A percentile compares a stretch with the other conserved stretches of the same genome.
Evolutionary conservation across 2,329 filamentous ascomycete genomes (phyloP).

Genomic region (Aspergillus ibericus): DNA sequence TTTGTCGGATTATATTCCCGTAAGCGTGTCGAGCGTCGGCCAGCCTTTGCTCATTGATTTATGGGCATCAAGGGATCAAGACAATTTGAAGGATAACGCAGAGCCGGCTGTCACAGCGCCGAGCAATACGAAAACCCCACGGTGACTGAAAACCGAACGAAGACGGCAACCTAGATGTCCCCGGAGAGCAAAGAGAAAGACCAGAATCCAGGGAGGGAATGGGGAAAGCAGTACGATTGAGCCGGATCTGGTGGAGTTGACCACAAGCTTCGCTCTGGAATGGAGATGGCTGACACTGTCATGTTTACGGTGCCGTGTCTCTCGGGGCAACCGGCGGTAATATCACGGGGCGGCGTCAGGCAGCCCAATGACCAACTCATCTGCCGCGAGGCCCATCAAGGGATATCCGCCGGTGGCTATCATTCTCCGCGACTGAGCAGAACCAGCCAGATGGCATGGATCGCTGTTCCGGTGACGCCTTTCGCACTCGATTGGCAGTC

Average conservation of each 20-base stretch:
- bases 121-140: neutral
- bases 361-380: slow-evolving; percentile 6
- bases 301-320: slow-evolving; percentile 30
- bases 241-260: slow-evolving; percentile 25
- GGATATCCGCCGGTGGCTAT: slow-evolving; percentile 3
- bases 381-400: neutral
- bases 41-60: slow-evolving; percentile 37
- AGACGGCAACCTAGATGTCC: slow-evolving; percentile 9
- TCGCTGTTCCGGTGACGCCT: neutral
- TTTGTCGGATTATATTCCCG: slow-evolving; percentile 23
- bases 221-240: slow-evolving; percentile 16
- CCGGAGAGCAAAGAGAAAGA: slow-evolving; percentile 11
- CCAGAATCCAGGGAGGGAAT: slow-evolving; percentile 5
- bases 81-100: slow-evolving; percentile 8
- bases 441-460: neutral
- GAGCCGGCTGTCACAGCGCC: slow-evolving; percentile 6
- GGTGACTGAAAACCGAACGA: slow-evolving; percentile 4
- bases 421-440: neutral
- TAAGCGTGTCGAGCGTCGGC: slow-evolving; percentile 32
- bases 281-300: slow-evolving; percentile 13
- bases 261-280: slow-evolving; percentile 17
- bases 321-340: slow-evolving; percentile 29
- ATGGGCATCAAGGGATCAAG: slow-evolving; percentile 16
- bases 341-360: slow-evolving; percentile 10
- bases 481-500: neutral